phyloP scores from a whole-genome alignment of 2,329 filamentous ascomycete genomes.

The Diplodia scrobiculata region DNA sequence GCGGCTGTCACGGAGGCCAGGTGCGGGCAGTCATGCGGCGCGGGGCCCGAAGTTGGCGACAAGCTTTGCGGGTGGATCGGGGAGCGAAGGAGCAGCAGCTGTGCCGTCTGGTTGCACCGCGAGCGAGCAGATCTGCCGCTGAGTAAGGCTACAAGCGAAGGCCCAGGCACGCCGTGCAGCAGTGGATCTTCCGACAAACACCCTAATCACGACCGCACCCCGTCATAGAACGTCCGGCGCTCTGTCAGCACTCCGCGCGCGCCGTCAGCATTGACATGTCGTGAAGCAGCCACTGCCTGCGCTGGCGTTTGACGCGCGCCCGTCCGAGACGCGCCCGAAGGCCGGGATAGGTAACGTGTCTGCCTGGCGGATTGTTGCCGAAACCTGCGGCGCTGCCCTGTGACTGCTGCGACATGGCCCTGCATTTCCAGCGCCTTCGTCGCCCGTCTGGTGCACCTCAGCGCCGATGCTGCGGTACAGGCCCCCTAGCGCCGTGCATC shows the following conservation, averaged over 20 bases:
- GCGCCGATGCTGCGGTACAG: conserved; percentile 3
- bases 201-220: conserved; percentile 18
- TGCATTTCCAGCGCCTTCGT: background rate
- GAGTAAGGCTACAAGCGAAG: conserved; percentile 19
- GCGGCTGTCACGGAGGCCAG: background rate
- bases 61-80: conserved; percentile 11
- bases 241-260: background rate
- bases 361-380: conserved; percentile 12
- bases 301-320: background rate
- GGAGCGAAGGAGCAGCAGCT: conserved; percentile 2
- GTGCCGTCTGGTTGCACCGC: conserved; percentile 7
- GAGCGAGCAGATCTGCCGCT: conserved; percentile 19
- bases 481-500: background rate
- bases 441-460: background rate
- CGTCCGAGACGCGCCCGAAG: background rate
- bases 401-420: conserved; percentile 7
- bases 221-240: background rate
- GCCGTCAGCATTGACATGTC: background rate
- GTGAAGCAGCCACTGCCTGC: background rate
- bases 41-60: background rate
- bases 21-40: background rate
- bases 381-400: conserved; percentile 5
- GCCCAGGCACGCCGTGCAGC: conserved; percentile 16
- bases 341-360: conserved; percentile 13
- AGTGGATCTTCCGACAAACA: conserved; percentile 24